These are phyloP conservation scores for Candida nitratophila DNA, from an alignment of 805 yeast genomes.

Conservation along the genomic window DNA sequence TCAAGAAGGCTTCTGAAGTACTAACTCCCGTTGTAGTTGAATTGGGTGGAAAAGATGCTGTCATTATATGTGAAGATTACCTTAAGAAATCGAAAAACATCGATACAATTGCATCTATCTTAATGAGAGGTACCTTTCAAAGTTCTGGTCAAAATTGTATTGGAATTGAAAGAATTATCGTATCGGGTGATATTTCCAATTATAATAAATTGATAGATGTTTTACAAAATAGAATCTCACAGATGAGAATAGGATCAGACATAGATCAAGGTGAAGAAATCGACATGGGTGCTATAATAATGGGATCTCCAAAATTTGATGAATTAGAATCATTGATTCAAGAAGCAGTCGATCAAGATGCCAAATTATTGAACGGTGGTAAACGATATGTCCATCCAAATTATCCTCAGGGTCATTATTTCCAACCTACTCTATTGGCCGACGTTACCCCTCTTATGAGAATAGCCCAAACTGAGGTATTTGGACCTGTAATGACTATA, in stretches of 20 bases:
- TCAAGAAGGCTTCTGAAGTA: conserved; percentile 74
- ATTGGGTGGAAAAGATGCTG: conserved; percentile 94
- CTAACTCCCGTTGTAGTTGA: conserved; percentile 94
- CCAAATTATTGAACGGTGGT: conserved; percentile 76
- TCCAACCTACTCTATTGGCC: conserved; percentile 79
- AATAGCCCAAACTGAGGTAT: conserved; percentile 85
- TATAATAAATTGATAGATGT: conserved; percentile 58
- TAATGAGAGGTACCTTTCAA: conserved; percentile 94
- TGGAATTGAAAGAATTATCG: conserved; percentile 92
- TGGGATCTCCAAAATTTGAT: conserved; percentile 61
- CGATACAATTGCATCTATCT: conserved; percentile 59
- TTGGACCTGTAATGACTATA: conserved; percentile 85
- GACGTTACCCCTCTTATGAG: conserved; percentile 74
- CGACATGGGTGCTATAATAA: conserved; percentile 95
- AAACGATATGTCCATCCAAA: conserved; percentile 75
- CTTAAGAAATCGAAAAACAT: conserved; percentile 35
- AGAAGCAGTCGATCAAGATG: conserved; percentile 79
- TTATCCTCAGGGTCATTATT: conserved; percentile 93
- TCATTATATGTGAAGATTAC: conserved; percentile 78
- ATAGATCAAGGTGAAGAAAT: conserved; percentile 86
- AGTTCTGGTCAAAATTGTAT: conserved; percentile 98
- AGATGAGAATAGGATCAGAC: conserved; percentile 78
- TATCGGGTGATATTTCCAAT: conserved; percentile 47
- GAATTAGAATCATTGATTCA: conserved; percentile 57
- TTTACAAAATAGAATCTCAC: conserved; percentile 49